Percentiles rank a stretch among this genome's conserved stretches.
Conservation (phyloP, 305 asterid genomes). For the Fraxinus xanthoxyloides region DNA sequence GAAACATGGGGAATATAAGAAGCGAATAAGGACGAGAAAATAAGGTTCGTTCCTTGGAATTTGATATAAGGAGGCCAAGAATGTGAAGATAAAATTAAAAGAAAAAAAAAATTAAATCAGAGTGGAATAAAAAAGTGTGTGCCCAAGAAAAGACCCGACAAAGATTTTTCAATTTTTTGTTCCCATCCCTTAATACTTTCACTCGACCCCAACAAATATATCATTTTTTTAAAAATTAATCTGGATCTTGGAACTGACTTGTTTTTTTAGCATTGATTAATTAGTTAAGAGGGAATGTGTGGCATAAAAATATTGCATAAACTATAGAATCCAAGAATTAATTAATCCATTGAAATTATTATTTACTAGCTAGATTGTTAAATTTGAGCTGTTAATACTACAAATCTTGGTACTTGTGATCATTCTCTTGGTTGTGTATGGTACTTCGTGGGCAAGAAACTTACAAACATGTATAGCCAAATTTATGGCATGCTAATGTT, state of each 20-base stretch:
- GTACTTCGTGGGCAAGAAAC: neutral
- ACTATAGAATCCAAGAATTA: neutral
- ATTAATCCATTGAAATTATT: neutral
- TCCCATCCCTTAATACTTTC: neutral
- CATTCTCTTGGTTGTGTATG: neutral
- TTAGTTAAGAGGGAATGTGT: neutral
- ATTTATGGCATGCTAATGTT: neutral
- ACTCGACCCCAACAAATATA: neutral
- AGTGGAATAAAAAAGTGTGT: neutral
- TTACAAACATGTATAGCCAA: neutral
- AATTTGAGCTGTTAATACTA: neutral
- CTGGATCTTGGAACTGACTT: neutral
- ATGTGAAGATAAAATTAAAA: neutral
- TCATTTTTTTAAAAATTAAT: neutral
- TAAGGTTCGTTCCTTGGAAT: neutral
- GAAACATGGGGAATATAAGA: neutral
- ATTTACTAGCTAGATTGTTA: neutral
- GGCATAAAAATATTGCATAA: neutral
- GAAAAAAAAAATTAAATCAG: neutral
- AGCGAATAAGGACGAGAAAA: neutral
- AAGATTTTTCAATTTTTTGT: neutral
- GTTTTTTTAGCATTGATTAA: neutral
- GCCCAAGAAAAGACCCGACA: conserved; percentile 14
- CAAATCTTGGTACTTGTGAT: neutral
- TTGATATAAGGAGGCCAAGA: neutral